Conservation (phyloP, 306 rosid genomes). For the Corylus avellana region DNA sequence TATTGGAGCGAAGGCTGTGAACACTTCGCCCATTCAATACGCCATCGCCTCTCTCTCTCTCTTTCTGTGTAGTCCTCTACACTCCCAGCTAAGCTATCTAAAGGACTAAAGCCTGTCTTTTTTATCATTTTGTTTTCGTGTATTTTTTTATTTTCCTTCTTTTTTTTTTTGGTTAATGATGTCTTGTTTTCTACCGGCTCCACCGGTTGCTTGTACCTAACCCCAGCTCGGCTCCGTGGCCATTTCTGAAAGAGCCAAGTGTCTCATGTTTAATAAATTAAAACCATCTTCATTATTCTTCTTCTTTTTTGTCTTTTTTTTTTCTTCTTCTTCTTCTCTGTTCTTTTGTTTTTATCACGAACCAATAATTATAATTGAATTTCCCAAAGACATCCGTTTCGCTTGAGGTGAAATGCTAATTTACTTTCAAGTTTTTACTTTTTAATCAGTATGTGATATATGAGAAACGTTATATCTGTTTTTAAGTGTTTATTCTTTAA, state of each 20-base stretch:
- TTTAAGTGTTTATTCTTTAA: too few relatives aligned
- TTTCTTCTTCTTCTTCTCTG: background rate
- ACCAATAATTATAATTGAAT: background rate
- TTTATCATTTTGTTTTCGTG: constrained; percentile 11
- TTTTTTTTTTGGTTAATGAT: background rate
- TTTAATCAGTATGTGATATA: too few relatives aligned
- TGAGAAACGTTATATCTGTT: too few relatives aligned
- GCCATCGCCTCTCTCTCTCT: constrained; percentile 37
- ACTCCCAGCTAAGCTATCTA: constrained; percentile 6
- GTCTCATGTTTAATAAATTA: too few relatives aligned
- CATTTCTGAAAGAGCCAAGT: background rate
- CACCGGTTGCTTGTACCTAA: constrained; percentile 10
- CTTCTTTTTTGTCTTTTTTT: background rate
- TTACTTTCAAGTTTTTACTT: too few relatives aligned
- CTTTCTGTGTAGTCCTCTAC: constrained; percentile 24
- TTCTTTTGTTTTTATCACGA: background rate
- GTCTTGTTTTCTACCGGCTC: constrained; percentile 30
- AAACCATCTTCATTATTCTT: background rate
- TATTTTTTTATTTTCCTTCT: constrained; percentile 2
- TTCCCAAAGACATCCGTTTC: too few relatives aligned
- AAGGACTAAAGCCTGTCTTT: constrained; percentile 6
- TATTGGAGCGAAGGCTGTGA: constrained; percentile 14
- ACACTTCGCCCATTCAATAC: constrained; percentile 64
- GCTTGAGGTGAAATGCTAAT: too few relatives aligned
- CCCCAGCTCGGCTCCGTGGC: background rate